Evolutionary conservation across 257 asterid species (phyloP), one percentile per base, ranked within the genome.

Genomic region (Ocimum tenuiflorum): DNA sequence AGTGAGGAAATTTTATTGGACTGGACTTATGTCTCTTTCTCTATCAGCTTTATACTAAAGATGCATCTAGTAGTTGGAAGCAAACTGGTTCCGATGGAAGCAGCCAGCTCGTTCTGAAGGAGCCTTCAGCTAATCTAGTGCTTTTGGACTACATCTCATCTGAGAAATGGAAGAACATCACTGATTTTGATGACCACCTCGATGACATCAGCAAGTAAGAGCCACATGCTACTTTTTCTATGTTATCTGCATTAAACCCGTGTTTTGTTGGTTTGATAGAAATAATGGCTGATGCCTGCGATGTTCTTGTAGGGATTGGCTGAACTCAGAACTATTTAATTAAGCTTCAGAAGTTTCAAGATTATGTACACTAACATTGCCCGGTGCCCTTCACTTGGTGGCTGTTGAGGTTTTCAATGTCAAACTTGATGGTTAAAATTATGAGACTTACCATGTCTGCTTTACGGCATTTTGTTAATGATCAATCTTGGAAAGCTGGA

Each of bases 161-260:
- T 1, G 90, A 75, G 77, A 94, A 90, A 79, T 88, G 91, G 89
- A 85, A 88, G 77, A 85, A 82, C 65, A 74, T 89, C 1, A 46
- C 79, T 8, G 99, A 94, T 73, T 94, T 94, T 61, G 96, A 94
- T 38, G 97, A 92, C 79, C 99, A 92, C 82, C 88, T 92, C 69
- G 97, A 89, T 67, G 94, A 94, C 78, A 76, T 90, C 78, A 86
- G 88, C 96, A 89, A 90, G 99, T 94, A 75, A 84, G 77, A 58
- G 3, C 71, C 50, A 39, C 64, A 39, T 64, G 15, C 75, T 41
- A 14, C 8, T 33, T 43, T 56, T 57, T 65, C 61, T 15, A 7
- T 42, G 15, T 23, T 0, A 22, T 65, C 41, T 19, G 9, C 6
- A 23, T 3, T 70, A 45, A 13, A 45, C 36, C 13, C 20, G 27